Base-by-base conservation (phyloP, 768 basidiomycete species). In the Leucocoprinus birnbaumii region DNA sequence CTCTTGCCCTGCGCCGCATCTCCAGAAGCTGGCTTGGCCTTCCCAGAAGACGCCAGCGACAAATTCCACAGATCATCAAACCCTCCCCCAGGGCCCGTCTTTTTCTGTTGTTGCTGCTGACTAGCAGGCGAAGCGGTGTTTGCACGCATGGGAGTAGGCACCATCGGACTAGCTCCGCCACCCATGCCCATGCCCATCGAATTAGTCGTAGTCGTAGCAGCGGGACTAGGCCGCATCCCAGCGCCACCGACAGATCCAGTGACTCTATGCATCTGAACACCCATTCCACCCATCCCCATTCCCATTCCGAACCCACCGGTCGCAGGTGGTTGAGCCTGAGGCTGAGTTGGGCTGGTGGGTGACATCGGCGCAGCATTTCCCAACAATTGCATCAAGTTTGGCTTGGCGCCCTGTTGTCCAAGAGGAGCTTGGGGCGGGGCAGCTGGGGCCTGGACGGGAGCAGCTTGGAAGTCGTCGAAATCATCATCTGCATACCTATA, bases 41-140 rank as follows among this genome's bases (percentile, higher is more conserved):
- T 78, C 37, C 75, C 62, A 14, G 69, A 51, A 13, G 76, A 52
- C 11, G 87, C 87, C 35, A 95, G 78, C 1, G 87, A 89, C 78
- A 94, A 78, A 19, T 82, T 81, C 90, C 91, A 97, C 60, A 97
- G 68, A 66, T 97, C 94, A 59, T 94, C 94, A 64, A 96, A 97
- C 63, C 84, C 86, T 54, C 58, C 59, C 18, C 18, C 37, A 13
- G 26, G 22, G 19, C 24, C 53, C 57, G 57, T 64, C 63, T 37
- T 55, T 53, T 26, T 80, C 72, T 54, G 67, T 63, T 42, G 65
- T 38, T n/a, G 57, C 26, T 59, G 55, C 25, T 62, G n/a, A n/a
- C n/a, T 56, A 35, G 84, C 62, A 63, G 31, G 31, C 11, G 31
- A 31, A 31, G 31, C 31, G 31, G 31, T 31, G 31, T 31, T 78